Conservation (phyloP, 768 basidiomycete genomes). For the Termitomyces sp. region DNA sequence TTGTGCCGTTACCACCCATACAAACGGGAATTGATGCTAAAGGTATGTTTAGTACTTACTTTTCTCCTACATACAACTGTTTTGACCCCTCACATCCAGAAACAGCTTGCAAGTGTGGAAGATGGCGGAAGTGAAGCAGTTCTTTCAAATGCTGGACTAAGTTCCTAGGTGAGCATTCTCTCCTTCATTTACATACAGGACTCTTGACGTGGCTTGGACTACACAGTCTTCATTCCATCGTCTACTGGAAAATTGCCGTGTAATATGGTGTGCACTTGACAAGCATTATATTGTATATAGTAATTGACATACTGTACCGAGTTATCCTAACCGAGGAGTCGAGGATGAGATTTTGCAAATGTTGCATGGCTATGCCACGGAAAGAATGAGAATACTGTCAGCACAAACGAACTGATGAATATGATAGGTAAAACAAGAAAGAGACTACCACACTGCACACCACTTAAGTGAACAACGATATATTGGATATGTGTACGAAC, state of each 20-base stretch:
- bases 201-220: neutral
- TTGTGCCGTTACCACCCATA: neutral
- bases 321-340: too few species aligned
- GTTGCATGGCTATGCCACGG: too few species aligned
- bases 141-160: neutral
- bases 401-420: too few species aligned
- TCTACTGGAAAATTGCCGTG: neutral
- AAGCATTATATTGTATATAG: neutral
- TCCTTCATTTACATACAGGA: neutral
- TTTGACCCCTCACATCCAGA: neutral
- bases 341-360: too few species aligned
- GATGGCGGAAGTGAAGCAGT: neutral
- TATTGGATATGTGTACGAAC: too few species aligned
- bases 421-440: too few species aligned
- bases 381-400: too few species aligned
- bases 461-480: too few species aligned
- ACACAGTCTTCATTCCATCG: neutral
- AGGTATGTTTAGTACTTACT: neutral
- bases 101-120: neutral
- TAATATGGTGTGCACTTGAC: neutral
- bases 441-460: too few species aligned
- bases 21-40: neutral
- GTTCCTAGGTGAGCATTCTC: neutral
- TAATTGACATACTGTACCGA: neutral
- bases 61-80: neutral